Conservation (phyloP, 176 grass and related monocot genomes). For the Pontederia crassipes region DNA sequence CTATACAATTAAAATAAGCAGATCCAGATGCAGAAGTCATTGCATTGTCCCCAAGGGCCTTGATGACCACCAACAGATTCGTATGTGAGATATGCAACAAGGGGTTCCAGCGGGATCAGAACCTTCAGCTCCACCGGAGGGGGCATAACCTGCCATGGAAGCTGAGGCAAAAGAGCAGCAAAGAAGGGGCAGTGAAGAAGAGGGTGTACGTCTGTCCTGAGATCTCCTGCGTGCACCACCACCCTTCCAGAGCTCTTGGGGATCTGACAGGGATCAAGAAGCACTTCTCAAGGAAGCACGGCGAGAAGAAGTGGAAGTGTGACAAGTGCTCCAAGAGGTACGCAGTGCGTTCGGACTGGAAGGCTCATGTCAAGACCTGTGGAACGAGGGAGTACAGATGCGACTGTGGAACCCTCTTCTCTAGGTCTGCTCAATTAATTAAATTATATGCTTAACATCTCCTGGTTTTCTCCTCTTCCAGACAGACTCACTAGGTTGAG, state of each 20-base stretch:
- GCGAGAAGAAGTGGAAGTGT: slow-evolving; percentile 93
- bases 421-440: slow-evolving; percentile 45
- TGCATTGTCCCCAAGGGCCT: slow-evolving; percentile 73
- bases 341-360: slow-evolving; percentile 96
- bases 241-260: slow-evolving; percentile 64
- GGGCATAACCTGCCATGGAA: slow-evolving; percentile 98
- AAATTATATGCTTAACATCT: too few relatives aligned
- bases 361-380: slow-evolving; percentile 84
- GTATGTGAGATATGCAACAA: slow-evolving; percentile 98
- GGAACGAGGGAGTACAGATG: slow-evolving; percentile 89
- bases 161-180: slow-evolving; percentile 54
- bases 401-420: slow-evolving; percentile 84
- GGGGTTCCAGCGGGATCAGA: slow-evolving; percentile 93
- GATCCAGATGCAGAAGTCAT: slow-evolving; percentile 93
- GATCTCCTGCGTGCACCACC: slow-evolving; percentile 71
- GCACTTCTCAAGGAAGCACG: slow-evolving; percentile 90
- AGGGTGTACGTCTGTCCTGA: slow-evolving; percentile 93
- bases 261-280: slow-evolving; percentile 97
- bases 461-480: too few relatives aligned
- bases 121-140: slow-evolving; percentile 90
- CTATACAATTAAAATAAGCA: slow-evolving; percentile 7
- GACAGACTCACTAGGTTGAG: too few relatives aligned
- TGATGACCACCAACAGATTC: slow-evolving; percentile 87
- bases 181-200: slow-evolving; percentile 25
- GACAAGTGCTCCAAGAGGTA: slow-evolving; percentile 84